These are phyloP conservation scores for Dittrichia graveolens DNA, from an alignment of 129 eudicot genomes.

Conservation along the genomic window DNA sequence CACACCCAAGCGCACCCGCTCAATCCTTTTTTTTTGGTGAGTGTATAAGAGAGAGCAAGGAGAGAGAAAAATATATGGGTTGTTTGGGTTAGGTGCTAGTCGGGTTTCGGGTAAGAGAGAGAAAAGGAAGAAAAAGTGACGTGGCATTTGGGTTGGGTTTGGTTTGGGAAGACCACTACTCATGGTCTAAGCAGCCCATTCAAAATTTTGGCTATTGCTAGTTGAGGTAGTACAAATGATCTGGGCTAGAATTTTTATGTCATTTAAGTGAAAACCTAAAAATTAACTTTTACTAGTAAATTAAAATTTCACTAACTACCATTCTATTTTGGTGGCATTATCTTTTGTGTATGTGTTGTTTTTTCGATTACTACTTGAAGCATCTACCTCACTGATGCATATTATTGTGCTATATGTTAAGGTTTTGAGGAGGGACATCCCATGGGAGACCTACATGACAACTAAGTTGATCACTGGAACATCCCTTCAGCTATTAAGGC, in stretches of 20 bases:
- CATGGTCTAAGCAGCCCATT: background rate
- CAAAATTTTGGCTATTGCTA: background rate
- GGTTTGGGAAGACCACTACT: too few relatives aligned
- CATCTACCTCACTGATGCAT: background rate
- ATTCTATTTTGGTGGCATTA: slow-evolving; percentile 2
- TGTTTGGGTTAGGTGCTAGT: too few relatives aligned
- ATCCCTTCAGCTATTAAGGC: slow-evolving; percentile 71
- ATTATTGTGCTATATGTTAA: slow-evolving; percentile 22
- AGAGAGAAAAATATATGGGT: too few relatives aligned
- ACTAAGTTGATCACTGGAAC: slow-evolving; percentile 76
- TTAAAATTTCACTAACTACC: background rate
- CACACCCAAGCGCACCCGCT: too few relatives aligned
- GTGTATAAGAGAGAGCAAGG: too few relatives aligned
- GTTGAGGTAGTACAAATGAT: too few relatives aligned
- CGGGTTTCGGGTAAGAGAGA: too few relatives aligned
- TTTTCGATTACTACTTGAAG: slow-evolving; percentile 3
- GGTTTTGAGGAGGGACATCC: slow-evolving; percentile 85
- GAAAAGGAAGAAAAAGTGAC: too few relatives aligned
- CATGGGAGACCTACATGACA: slow-evolving; percentile 93
- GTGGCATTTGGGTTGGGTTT: too few relatives aligned
- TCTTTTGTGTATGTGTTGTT: slow-evolving; percentile 4
- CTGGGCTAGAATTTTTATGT: background rate
- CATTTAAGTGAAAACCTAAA: background rate
- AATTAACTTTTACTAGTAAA: background rate
- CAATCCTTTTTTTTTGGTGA: too few relatives aligned